phyloP scores from a whole-genome alignment of 345 rosid species.

The Noccaea bulbosa region DNA sequence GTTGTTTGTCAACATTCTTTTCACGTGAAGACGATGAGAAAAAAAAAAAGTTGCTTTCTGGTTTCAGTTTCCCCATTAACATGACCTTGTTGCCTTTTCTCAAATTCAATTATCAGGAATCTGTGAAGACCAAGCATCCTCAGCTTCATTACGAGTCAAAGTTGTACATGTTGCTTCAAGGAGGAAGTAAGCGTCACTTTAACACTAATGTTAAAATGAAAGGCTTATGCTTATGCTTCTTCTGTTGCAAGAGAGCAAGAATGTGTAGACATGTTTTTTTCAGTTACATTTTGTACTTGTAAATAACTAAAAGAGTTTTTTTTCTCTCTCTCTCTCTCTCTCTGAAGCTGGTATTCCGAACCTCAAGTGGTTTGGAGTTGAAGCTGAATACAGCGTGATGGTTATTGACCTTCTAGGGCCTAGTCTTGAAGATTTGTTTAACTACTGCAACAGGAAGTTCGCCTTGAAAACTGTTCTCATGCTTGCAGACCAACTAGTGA shows the following conservation, averaged over 20 bases:
- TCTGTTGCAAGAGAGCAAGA: background rate
- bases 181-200: conserved; percentile 70
- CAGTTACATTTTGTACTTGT: background rate
- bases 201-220: background rate
- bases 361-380: conserved; percentile 88
- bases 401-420: conserved; percentile 90
- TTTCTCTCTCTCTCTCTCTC: background rate
- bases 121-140: conserved; percentile 85
- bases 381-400: conserved; percentile 77
- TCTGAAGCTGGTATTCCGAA: conserved; percentile 78
- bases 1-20: conserved; percentile 3
- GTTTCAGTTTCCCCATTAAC: background rate
- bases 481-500: conserved; percentile 89
- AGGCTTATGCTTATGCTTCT: conserved; percentile 20
- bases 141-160: conserved; percentile 90
- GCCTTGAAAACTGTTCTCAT: conserved; percentile 80
- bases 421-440: conserved; percentile 86
- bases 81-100: conserved; percentile 5
- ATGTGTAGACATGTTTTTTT: background rate
- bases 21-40: conserved; percentile 26
- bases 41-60: background rate
- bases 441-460: conserved; percentile 78
- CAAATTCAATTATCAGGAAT: conserved; percentile 55
- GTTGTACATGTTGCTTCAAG: conserved; percentile 83
- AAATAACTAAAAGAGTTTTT: background rate